Conservation (phyloP, 2,329 filamentous ascomycete species). For the Fusarium decemcellulare region DNA sequence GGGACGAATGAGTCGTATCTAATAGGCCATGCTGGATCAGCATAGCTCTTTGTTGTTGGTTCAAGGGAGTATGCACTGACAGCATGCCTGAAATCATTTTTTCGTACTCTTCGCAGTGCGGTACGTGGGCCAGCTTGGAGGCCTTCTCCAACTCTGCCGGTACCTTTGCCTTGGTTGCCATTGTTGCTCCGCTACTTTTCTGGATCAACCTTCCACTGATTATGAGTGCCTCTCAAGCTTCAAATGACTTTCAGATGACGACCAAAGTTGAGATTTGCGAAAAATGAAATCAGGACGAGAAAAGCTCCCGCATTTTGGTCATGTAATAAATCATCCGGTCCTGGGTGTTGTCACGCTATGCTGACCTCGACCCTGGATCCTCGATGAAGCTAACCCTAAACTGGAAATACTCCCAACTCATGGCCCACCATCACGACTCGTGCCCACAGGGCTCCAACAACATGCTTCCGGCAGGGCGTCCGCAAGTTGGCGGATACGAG, state of each 20-base stretch:
- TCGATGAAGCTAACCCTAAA: constrained; percentile 19
- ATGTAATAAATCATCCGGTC: neutral
- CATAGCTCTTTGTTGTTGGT: neutral
- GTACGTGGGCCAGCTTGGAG: constrained; percentile 60
- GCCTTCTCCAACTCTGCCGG: constrained; percentile 32
- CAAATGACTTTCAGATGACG: neutral
- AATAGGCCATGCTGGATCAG: neutral
- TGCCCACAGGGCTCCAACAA: neutral
- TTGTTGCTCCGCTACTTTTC: neutral
- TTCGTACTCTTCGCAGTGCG: constrained; percentile 73
- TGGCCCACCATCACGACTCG: neutral
- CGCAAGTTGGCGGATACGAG: neutral
- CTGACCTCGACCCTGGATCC: neutral
- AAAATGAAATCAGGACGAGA: neutral
- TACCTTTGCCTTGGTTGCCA: constrained; percentile 32
- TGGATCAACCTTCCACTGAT: neutral
- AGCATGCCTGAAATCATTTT: constrained; percentile 76
- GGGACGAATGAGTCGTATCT: constrained; percentile 64
- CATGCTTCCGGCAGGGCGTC: neutral
- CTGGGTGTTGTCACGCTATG: neutral
- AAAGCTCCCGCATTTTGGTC: neutral
- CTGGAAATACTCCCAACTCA: constrained; percentile 22
- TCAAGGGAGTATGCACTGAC: constrained; percentile 49
- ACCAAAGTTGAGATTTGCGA: neutral
- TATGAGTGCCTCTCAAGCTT: too few species aligned